These are phyloP conservation scores for Oxytropis ochrocephala DNA, from an alignment of 306 rosid genomes.

Conservation along the genomic window DNA sequence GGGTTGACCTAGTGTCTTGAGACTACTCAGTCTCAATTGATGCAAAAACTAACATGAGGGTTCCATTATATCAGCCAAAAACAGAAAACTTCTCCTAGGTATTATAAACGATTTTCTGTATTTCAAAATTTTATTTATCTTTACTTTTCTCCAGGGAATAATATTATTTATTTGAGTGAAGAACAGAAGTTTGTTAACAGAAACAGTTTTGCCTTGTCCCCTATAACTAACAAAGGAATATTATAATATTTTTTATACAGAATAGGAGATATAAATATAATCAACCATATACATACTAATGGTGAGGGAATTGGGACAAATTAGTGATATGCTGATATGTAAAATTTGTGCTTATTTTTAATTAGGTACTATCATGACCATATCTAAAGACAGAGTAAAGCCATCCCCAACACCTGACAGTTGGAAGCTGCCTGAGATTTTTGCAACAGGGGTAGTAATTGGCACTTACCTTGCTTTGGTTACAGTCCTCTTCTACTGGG, in stretches of 20 bases:
- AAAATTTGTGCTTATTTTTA: not conserved
- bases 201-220: conserved; percentile 5
- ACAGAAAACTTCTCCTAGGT: not conserved
- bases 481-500: conserved; percentile 70
- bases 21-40: not conserved
- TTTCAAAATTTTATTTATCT: not conserved
- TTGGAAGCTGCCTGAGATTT: conserved; percentile 86
- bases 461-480: conserved; percentile 83
- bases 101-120: not conserved
- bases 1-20: not conserved
- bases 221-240: not conserved
- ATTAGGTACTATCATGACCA: conserved; percentile 84
- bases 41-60: not conserved
- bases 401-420: conserved; percentile 87
- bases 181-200: not conserved
- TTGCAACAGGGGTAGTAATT: conserved; percentile 74
- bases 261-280: not conserved
- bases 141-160: not conserved
- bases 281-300: not conserved
- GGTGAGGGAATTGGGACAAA: not conserved
- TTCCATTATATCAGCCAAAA: not conserved
- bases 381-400: conserved; percentile 74
- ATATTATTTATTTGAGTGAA: not conserved
- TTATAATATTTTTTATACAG: not conserved
- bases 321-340: not conserved